Evolutionary conservation across 805 yeast species (phyloP).

Genomic region (Schwanniomyces polymorphus): DNA sequence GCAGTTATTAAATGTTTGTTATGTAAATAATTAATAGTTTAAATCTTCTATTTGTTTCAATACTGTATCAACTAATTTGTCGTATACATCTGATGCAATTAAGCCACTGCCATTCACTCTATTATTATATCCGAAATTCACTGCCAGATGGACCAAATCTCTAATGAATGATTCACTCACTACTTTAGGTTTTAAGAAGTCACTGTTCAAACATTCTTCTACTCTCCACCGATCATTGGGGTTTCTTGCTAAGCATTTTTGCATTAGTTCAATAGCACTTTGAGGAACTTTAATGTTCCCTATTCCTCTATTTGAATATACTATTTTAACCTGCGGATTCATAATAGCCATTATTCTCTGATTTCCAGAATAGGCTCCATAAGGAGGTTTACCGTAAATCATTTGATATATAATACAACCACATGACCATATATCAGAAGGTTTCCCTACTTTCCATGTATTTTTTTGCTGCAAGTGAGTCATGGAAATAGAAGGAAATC

Average conservation of each 20-base stretch:
- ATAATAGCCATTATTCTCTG: conserved; percentile 81
- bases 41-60: conserved; percentile 38
- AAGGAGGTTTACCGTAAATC: conserved; percentile 93
- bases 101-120: conserved; percentile 39
- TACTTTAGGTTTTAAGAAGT: conserved; percentile 73
- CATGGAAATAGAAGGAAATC: conserved; percentile 21
- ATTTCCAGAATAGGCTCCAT: conserved; percentile 73
- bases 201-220: conserved; percentile 56
- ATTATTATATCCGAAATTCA: conserved; percentile 60
- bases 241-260: conserved; percentile 68
- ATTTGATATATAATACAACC: conserved; percentile 95
- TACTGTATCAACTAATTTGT: conserved; percentile 39
- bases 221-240: conserved; percentile 68
- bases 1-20: background rate
- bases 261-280: conserved; percentile 68
- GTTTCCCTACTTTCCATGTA: conserved; percentile 82
- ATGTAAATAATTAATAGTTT: conserved; percentile 24
- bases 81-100: conserved; percentile 41
- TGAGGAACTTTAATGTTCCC: conserved; percentile 66
- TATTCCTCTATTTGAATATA: conserved; percentile 61
- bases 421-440: conserved; percentile 97
- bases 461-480: conserved; percentile 13
- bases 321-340: conserved; percentile 74
- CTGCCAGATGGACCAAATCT: conserved; percentile 75
- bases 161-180: conserved; percentile 66